Evolutionary conservation across 2,329 filamentous ascomycete genomes (phyloP).

Genomic region (Phyllosticta ampelicida): DNA sequence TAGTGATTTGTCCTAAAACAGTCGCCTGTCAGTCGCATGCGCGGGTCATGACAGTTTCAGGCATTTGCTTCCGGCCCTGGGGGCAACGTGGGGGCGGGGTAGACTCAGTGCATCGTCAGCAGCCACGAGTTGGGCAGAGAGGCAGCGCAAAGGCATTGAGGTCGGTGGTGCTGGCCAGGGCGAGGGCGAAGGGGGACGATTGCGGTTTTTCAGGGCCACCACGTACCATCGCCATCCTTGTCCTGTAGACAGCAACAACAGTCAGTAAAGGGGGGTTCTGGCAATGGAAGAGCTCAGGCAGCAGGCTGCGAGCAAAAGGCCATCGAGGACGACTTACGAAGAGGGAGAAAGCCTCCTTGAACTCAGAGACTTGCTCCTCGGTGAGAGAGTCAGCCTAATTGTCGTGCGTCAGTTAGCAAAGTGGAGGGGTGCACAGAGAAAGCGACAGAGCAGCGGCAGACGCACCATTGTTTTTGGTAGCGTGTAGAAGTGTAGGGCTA

Average conservation of each 20-base stretch:
- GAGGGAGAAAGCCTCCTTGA: constrained; percentile 99
- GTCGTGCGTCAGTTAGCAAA: constrained; percentile 4
- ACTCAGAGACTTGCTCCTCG: constrained; percentile 99
- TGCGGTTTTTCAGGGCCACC: background rate
- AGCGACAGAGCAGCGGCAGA: constrained; percentile 26
- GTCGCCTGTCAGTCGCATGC: constrained; percentile 8
- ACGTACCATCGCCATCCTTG: constrained; percentile 48
- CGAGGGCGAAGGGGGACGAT: background rate
- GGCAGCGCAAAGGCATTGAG: background rate
- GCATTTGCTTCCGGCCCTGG: background rate
- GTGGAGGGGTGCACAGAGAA: constrained; percentile 11
- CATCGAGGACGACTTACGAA: constrained; percentile 62
- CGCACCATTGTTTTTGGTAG: constrained; percentile 24
- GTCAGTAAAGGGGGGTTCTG: background rate
- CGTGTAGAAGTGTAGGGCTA: background rate
- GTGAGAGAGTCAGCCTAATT: constrained; percentile 92
- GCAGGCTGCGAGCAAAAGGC: constrained; percentile 15
- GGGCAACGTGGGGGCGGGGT: background rate
- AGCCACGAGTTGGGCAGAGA: background rate
- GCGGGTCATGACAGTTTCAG: background rate
- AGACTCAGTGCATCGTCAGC: background rate
- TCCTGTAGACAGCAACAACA: constrained; percentile 30
- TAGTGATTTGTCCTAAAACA: constrained; percentile 49
- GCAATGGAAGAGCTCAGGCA: background rate
- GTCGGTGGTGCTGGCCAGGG: background rate